A percentile compares a stretch with the other conserved stretches of the same genome.
Evolutionary conservation across 2,329 filamentous ascomycete genomes (phyloP).

Genomic region (Aspergillus pseudotamarii): DNA sequence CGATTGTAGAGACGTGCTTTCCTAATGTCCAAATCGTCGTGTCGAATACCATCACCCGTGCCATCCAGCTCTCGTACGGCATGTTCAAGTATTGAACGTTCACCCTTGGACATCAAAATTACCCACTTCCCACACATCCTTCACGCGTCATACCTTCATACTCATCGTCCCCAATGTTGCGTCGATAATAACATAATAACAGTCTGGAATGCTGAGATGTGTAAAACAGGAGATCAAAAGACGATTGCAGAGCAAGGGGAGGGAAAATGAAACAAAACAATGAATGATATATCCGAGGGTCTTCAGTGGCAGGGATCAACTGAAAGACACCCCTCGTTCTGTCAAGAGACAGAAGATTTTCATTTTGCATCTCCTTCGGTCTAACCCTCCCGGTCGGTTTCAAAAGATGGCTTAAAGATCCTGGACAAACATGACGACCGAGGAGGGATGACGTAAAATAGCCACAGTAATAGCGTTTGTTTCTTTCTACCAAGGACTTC

Average conservation of each 20-base stretch:
- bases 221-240: constrained; percentile 15
- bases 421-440: constrained; percentile 14
- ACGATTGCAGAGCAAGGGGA: constrained; percentile 14
- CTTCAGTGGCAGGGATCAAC: constrained; percentile 22
- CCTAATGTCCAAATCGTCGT: constrained; percentile 13
- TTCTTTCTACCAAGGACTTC: constrained; percentile 23
- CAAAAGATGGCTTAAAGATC: constrained; percentile 19
- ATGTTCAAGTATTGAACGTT: constrained; percentile 17
- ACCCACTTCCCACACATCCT: constrained; percentile 22
- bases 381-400: constrained; percentile 27
- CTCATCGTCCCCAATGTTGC: constrained; percentile 29
- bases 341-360: constrained; percentile 28
- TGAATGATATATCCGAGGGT: constrained; percentile 22
- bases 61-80: constrained; percentile 14
- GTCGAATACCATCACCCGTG: constrained; percentile 9
- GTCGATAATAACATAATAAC: constrained; percentile 29
- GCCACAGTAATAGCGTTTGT: constrained; percentile 38
- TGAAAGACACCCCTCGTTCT: constrained; percentile 22
- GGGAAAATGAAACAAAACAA: constrained; percentile 18
- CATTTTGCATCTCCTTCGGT: constrained; percentile 38
- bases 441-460: constrained; percentile 35
- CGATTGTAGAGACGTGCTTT: constrained; percentile 17
- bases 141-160: constrained; percentile 28
- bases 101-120: constrained; percentile 13
- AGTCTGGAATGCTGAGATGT: constrained; percentile 15